These are phyloP conservation scores for Lachnum nothofagi DNA, from an alignment of 2,329 filamentous ascomycete species.

Conservation along the genomic window DNA sequence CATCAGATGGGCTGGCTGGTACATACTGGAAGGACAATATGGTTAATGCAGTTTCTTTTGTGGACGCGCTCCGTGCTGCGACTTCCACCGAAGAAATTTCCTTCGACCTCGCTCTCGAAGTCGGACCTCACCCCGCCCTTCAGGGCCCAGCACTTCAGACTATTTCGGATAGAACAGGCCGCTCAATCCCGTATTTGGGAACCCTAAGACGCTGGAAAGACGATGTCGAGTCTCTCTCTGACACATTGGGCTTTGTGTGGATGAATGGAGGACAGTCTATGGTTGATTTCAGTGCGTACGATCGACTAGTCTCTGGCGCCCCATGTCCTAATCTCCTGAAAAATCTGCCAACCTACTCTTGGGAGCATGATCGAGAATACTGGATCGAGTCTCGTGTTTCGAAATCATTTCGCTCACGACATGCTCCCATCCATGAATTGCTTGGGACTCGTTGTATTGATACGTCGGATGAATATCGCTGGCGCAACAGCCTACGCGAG, in stretches of 20 bases:
- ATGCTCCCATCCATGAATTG: conserved; percentile 12
- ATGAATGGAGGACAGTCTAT: conserved; percentile 17
- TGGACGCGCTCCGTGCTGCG: conserved; percentile 32
- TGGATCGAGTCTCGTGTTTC: conserved; percentile 17
- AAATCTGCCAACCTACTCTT: conserved; percentile 5
- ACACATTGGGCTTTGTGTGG: conserved; percentile 14
- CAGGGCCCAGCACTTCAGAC: conserved; percentile 19
- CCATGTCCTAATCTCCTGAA: conserved; percentile 19
- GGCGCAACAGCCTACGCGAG: conserved; percentile 10
- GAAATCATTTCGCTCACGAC: background rate
- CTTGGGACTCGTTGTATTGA: conserved; percentile 31
- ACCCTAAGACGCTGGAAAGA: conserved; percentile 9
- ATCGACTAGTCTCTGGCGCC: background rate
- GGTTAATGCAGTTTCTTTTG: conserved; percentile 38
- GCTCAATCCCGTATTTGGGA: conserved; percentile 12
- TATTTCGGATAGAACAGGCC: conserved; percentile 10
- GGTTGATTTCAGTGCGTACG: conserved; percentile 23
- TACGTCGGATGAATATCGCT: conserved; percentile 11
- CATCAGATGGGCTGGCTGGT: conserved; percentile 5
- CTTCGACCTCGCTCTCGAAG: conserved; percentile 19
- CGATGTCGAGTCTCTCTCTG: conserved; percentile 8
- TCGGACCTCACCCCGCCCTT: conserved; percentile 24
- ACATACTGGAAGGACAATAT: conserved; percentile 37
- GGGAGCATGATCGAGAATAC: conserved; percentile 4
- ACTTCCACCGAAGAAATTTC: conserved; percentile 3